Conservation (phyloP, 1,284 basidiomycete genomes). For the Trametes pubescens region DNA sequence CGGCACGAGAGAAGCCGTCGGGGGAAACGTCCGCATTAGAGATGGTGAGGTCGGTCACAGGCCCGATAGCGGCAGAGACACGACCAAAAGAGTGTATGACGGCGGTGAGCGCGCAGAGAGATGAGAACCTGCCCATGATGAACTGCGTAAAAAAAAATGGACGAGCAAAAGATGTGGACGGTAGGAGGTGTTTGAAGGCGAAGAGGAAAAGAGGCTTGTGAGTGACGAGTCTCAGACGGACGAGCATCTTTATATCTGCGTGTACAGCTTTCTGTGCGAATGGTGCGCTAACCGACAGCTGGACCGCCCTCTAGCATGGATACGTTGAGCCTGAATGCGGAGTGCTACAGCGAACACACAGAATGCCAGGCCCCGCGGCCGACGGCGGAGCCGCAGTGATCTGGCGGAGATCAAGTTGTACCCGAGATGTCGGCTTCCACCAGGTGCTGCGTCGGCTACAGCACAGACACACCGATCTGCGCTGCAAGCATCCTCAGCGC, state of each 20-base stretch:
- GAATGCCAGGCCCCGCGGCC: not conserved
- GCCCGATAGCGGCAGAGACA: conserved; percentile 23
- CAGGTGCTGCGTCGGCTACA: conserved; percentile 3
- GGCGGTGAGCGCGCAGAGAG: not conserved
- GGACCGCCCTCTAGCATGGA: not conserved
- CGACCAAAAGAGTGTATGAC: not conserved
- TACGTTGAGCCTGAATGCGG: not conserved
- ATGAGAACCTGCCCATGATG: conserved; percentile 3
- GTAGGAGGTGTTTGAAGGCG: not conserved
- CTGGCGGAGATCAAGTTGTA: not conserved
- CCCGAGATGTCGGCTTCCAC: not conserved
- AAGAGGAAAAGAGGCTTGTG: not conserved
- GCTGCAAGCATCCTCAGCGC: not conserved
- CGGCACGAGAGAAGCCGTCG: conserved; percentile 35
- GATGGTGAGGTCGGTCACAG: conserved; percentile 31
- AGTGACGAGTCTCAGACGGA: not conserved
- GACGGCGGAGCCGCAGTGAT: not conserved
- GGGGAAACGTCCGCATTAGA: conserved; percentile 33
- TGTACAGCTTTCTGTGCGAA: not conserved
- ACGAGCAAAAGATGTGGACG: not conserved
- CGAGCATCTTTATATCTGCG: not conserved
- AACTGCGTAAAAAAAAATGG: not conserved
- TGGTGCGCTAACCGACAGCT: not conserved
- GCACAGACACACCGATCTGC: not conserved
- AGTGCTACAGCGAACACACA: not conserved